These are phyloP conservation scores for Hura crepitans DNA, from an alignment of 441 rosid genomes.

Conservation along the genomic window DNA sequence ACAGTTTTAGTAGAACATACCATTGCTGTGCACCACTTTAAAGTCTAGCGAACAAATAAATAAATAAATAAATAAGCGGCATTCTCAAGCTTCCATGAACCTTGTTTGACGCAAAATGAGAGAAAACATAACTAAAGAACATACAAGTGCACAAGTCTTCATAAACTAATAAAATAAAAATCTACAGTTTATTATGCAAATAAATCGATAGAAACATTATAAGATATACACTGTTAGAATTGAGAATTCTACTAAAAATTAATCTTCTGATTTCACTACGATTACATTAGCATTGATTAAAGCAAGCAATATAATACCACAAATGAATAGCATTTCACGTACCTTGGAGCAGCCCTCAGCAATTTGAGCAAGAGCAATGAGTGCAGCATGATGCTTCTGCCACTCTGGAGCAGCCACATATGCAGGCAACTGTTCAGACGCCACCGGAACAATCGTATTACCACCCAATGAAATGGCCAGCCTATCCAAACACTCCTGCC, in stretches of 20 bases:
- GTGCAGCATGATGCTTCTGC: slow-evolving; percentile 97
- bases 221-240: not conserved
- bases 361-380: slow-evolving; percentile 95
- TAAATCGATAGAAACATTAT: not conserved
- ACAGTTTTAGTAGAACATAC: no score
- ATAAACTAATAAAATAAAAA: not conserved
- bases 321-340: not conserved
- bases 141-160: not conserved
- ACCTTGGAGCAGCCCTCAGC: slow-evolving; percentile 99
- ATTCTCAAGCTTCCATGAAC: slow-evolving; percentile 1
- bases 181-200: not conserved
- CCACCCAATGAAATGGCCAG: slow-evolving; percentile 92
- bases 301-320: not conserved
- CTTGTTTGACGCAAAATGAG: not conserved
- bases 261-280: not conserved
- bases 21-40: not conserved
- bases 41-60: not conserved
- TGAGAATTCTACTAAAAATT: not conserved
- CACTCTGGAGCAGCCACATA: slow-evolving; percentile 91
- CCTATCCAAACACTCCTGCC: slow-evolving; percentile 97
- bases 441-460: slow-evolving; percentile 93
- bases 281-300: not conserved
- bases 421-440: slow-evolving; percentile 82
- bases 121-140: not conserved
- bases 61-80: not conserved